phyloP scores from a whole-genome alignment of 202 grass and related monocot species.

The Miscanthus sacchariflorus region DNA sequence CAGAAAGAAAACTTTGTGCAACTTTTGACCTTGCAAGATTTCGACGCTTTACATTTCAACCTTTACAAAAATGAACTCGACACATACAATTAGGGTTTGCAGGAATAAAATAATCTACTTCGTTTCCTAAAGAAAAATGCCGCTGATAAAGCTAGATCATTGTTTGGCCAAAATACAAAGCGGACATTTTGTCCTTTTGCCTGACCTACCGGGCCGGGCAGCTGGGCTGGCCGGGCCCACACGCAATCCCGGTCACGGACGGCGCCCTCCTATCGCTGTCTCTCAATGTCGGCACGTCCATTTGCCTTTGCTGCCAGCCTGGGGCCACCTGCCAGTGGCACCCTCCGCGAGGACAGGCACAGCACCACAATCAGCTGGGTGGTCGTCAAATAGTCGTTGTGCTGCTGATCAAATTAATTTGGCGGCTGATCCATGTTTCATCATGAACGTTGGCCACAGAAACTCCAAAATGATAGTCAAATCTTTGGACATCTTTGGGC shows the following conservation, averaged over 20 bases:
- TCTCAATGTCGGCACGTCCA: constrained; percentile 9
- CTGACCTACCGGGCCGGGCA: neutral
- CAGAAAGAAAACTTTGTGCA: neutral
- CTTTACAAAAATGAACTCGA: neutral
- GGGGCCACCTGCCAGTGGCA: neutral
- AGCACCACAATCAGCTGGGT: neutral
- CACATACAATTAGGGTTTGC: neutral
- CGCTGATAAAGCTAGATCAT: neutral
- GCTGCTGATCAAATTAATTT: constrained; percentile 11
- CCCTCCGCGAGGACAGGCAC: neutral
- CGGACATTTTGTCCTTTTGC: neutral
- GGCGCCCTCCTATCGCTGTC: neutral
- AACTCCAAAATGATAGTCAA: neutral
- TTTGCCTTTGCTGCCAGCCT: neutral
- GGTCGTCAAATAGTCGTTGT: neutral
- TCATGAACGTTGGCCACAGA: constrained; percentile 2
- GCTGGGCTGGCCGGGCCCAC: neutral
- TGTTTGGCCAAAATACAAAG: neutral
- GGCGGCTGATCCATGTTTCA: neutral
- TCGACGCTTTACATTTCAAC: neutral
- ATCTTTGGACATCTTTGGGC: neutral
- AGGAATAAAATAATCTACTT: neutral
- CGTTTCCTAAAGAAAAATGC: neutral
- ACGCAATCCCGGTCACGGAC: neutral
- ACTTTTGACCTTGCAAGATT: constrained; percentile 19